Evolutionary conservation across 371 early-diverging fungal genomes (phyloP), one percentile per base, ranked within the genome.

Genomic region (Actinomortierella ambigua): DNA sequence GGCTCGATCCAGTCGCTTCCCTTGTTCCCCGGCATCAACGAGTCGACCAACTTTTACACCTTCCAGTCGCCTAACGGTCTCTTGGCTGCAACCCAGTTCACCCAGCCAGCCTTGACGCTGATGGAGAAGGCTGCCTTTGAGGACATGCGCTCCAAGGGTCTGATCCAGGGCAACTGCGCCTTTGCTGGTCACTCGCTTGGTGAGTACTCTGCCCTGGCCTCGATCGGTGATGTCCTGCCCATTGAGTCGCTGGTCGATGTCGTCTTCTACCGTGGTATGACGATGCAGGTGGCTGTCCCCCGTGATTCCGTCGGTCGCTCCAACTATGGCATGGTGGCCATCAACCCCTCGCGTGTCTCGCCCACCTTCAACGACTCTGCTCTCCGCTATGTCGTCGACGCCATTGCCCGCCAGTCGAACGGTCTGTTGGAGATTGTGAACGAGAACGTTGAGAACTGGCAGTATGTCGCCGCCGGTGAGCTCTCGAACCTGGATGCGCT

Each of bases 171-270:
- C 65, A 87, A 90, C 75, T 89, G 93, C 59, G 83, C 92, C 51
- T 98, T 95, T 75, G 97, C 98, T 59, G 98, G 98, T 65, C 98
- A 98, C 84, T 93, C 93, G 51, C 86, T 98, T 51, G 98, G 98
- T 75, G 98, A 98, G 73, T 97, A 97, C 69, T 93, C 96, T 73
- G 96, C 93, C 56, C 85, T 97, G 52, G 89, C 94, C 27, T 86
- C 98, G 23, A 90, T 97, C 50, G 96, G 95, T 69, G 88, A 91
- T 66, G 94, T 96, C 1, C 78, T 97, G 55, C 88, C 93, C 22
- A 86, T 96, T 62, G 93, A 94, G 70, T 81, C 90, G 24, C 80
- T 95, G 22, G 94, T 95, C 55, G 97, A 97, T 68, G 92, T 97
- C 50, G 93, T 93, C 43, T 97, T 98, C 79, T 96, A 95, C 79